These are phyloP conservation scores for Chytriomyces sp. DNA, from an alignment of 192 early-diverging fungal species.

Conservation along the genomic window DNA sequence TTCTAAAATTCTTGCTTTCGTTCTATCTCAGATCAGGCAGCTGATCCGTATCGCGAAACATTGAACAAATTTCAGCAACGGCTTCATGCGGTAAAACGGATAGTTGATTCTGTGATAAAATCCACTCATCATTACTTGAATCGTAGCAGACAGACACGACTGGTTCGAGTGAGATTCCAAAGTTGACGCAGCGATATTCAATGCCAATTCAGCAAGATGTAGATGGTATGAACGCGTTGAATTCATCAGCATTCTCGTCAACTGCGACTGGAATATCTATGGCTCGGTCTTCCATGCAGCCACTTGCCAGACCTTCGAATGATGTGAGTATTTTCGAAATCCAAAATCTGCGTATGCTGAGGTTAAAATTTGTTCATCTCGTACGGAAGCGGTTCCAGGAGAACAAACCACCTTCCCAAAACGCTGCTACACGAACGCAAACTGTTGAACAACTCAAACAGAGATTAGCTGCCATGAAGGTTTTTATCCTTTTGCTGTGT, in stretches of 20 bases:
- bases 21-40: neutral
- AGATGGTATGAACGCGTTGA: neutral
- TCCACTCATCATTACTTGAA: neutral
- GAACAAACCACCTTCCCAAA: slow-evolving; percentile 26
- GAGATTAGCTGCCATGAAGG: slow-evolving; percentile 67
- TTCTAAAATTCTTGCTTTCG: neutral
- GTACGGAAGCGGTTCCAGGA: slow-evolving; percentile 14
- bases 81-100: slow-evolving; percentile 14
- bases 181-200: no score
- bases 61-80: slow-evolving; percentile 64
- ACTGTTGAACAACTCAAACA: slow-evolving; percentile 72
- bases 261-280: neutral
- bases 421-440: slow-evolving; percentile 45
- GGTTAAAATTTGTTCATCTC: slow-evolving; percentile 8
- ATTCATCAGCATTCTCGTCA: neutral
- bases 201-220: neutral
- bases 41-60: slow-evolving; percentile 57
- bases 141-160: neutral
- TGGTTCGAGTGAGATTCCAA: no score
- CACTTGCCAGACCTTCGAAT: neutral
- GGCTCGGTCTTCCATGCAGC: slow-evolving; percentile 10
- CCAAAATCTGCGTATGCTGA: neutral
- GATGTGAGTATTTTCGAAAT: slow-evolving; percentile 53
- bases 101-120: no score
- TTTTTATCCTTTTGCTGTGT: neutral